phyloP scores from a whole-genome alignment of 2,329 filamentous ascomycete genomes.

The Trichoderma arundinaceum region DNA sequence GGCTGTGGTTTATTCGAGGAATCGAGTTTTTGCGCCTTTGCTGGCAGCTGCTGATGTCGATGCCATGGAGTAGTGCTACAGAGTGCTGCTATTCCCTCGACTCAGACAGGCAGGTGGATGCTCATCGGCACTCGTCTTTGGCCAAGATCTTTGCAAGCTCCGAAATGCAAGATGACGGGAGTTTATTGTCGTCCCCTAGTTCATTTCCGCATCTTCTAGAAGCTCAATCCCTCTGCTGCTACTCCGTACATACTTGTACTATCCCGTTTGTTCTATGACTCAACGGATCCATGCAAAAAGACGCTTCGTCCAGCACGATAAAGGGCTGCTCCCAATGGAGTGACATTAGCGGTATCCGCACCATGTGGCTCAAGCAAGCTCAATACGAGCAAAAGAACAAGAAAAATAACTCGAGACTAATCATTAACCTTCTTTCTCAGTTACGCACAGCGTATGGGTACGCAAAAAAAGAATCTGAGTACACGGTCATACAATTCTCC shows the following conservation, averaged over 20 bases:
- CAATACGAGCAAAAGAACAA: background rate
- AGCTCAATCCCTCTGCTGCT: background rate
- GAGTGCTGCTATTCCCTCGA: background rate
- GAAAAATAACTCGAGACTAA: background rate
- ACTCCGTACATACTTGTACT: too few relatives aligned
- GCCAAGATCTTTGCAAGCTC: conserved; percentile 15
- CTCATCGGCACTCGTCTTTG: conserved; percentile 2
- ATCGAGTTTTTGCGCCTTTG: background rate
- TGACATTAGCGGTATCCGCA: background rate
- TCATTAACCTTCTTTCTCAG: background rate
- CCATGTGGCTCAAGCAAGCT: background rate
- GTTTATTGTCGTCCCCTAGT: background rate
- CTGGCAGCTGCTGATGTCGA: too few relatives aligned
- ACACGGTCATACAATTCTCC: background rate
- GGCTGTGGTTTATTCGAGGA: background rate
- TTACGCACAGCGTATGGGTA: background rate
- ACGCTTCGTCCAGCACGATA: background rate
- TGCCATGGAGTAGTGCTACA: too few relatives aligned
- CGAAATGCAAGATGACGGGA: conserved; percentile 8
- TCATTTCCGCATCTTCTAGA: conserved; percentile 15
- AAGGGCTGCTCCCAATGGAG: too few relatives aligned
- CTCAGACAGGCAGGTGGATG: conserved; percentile 9
- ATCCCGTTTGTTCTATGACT: background rate
- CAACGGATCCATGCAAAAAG: background rate
- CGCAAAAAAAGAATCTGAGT: background rate